Base-by-base conservation (phyloP, 306 rosid genomes). In the Dalbergia oliveri region DNA sequence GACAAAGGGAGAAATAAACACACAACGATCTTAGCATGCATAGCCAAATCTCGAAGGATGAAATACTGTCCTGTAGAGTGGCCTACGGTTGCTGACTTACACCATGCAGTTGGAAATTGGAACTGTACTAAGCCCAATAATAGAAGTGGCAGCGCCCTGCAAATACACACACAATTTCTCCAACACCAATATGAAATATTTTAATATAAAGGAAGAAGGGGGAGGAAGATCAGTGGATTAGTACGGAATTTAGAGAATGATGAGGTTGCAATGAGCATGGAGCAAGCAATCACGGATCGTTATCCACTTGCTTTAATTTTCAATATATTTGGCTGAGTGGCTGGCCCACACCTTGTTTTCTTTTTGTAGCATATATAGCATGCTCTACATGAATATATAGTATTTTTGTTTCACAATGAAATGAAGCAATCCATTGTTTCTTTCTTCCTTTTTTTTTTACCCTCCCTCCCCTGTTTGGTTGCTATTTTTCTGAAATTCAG, bases 271-370 rank as follows among this genome's bases (percentile, higher is more conserved):
- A 21, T 21, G 23, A 21, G 69, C 56, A 72, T 11, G 26, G 77
- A 73, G 69, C 84, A 63, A 75, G 81, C 79, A 81, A 45, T 53
- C 3, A 79, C 74, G 73, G 76, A 90, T 79, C 73, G 59, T 83
- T 91, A 88, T 85, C 92, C 90, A 75, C 53, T 73, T 26, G 69
- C 81, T 79, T 61, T 66, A 14, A 69, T 37, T n/a, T n/a, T 83
- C 64, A 39, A 35, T 39, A 26, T 26, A 26, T 18, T 9, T n/a
- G 44, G 62, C 62, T 69, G 31, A 35, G 47, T 50, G 58, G 66
- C n/a, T 82, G 90, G 84, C 77, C 88, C 90, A 75, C 85, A 71
- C 5, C 4, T 53, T 72, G 23, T 76, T 83, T 54, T 53, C 70
- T 15, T 57, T 65, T 9, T 58, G 8, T 58, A 3, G 70, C 64